These are phyloP conservation scores for Penicillium subrubescens DNA, from an alignment of 495 filamentous ascomycete genomes.

Conservation along the genomic window DNA sequence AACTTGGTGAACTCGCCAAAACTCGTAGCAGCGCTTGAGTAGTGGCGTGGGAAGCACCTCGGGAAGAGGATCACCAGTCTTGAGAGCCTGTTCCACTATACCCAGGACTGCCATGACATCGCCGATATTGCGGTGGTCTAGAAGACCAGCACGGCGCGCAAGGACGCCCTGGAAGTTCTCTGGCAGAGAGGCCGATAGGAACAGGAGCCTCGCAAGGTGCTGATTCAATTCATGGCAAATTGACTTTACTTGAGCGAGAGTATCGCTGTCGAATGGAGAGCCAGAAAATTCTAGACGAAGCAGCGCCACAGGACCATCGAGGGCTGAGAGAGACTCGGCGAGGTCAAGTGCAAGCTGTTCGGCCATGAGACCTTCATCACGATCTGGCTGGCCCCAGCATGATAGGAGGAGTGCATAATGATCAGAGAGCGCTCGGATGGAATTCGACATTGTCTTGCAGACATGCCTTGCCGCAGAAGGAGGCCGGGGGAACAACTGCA, in stretches of 20 bases:
- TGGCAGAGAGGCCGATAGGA: conserved; percentile 38
- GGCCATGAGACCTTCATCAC: conserved; percentile 30
- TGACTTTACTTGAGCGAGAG: conserved; percentile 34
- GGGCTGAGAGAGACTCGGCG: conserved; percentile 30
- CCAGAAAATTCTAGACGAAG: conserved; percentile 45
- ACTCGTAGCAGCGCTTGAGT: conserved; percentile 37
- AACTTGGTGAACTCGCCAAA: conserved; percentile 25
- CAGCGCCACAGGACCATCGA: conserved; percentile 37
- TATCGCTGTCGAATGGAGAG: conserved; percentile 42
- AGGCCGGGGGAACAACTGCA: conserved; percentile 47
- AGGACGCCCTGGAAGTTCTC: conserved; percentile 32
- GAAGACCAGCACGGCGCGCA: conserved; percentile 33
- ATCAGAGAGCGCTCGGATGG: conserved; percentile 41
- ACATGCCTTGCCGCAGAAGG: conserved; percentile 46
- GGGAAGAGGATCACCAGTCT: conserved; percentile 45
- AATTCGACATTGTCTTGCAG: conserved; percentile 42
- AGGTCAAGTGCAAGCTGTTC: conserved; percentile 40
- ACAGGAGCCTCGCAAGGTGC: conserved; percentile 37
- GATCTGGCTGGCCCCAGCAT: conserved; percentile 36
- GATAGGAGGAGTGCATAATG: conserved; percentile 50
- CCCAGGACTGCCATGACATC: conserved; percentile 47
- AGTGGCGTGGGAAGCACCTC: conserved; percentile 46
- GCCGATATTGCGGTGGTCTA: conserved; percentile 42
- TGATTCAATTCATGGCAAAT: conserved; percentile 43
- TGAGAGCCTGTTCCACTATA: conserved; percentile 42